Percentiles rank a stretch among this genome's conserved stretches.
Evolutionary conservation across 495 filamentous ascomycete species (phyloP).

Genomic region (Ramalina intermedia): DNA sequence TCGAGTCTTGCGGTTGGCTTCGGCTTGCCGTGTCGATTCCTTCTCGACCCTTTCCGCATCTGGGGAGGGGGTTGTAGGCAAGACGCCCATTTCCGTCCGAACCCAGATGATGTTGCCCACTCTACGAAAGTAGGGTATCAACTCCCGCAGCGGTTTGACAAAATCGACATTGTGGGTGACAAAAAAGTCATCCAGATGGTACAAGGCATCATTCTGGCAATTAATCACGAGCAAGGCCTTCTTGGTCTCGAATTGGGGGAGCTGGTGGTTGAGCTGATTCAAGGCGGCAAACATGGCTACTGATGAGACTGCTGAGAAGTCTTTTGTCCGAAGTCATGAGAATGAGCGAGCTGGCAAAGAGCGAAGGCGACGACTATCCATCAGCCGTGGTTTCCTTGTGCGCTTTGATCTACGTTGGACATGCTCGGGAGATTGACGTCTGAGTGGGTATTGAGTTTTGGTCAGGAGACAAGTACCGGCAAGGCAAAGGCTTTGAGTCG

Average conservation of each 20-base stretch:
- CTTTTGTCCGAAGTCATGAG: background rate
- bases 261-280: slow-evolving; percentile 8
- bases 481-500: too few relatives aligned
- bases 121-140: slow-evolving; percentile 62
- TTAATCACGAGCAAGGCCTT: slow-evolving; percentile 77
- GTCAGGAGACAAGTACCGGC: too few relatives aligned
- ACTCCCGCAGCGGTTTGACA: slow-evolving; percentile 45
- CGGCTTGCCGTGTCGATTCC: slow-evolving; percentile 4
- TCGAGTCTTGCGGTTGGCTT: slow-evolving; percentile 10
- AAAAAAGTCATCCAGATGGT: slow-evolving; percentile 51
- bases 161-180: slow-evolving; percentile 51
- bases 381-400: too few relatives aligned
- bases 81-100: slow-evolving; percentile 43
- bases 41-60: slow-evolving; percentile 9
- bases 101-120: slow-evolving; percentile 80
- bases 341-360: too few relatives aligned
- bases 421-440: too few relatives aligned
- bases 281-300: slow-evolving; percentile 11
- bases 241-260: slow-evolving; percentile 49
- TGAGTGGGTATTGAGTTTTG: too few relatives aligned
- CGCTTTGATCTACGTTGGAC: too few relatives aligned
- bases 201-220: slow-evolving; percentile 84
- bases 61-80: slow-evolving; percentile 3
- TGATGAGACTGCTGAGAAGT: background rate
- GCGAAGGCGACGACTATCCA: too few relatives aligned